Evolutionary conservation across 2,329 filamentous ascomycete species (phyloP), one percentile per base, ranked within the genome.

Genomic region (Arachnomyces sp.): DNA sequence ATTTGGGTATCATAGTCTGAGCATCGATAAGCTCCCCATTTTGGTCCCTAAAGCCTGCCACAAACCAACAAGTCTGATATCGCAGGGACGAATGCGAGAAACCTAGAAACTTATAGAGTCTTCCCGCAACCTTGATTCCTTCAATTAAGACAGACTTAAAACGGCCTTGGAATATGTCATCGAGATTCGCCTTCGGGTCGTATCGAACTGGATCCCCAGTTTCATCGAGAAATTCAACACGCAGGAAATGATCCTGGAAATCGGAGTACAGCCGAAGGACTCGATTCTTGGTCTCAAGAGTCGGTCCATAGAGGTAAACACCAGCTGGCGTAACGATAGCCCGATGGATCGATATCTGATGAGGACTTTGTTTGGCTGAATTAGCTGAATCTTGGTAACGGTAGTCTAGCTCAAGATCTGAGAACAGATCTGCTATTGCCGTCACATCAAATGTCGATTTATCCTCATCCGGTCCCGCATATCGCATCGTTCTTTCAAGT

Each of bases 81-180:
- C 84, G 72, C 3, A 90, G 68, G 0, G 84, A 88, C 0, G 84
- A 90, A 57, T 89, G 81, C 0, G 83, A 88, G 57, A 88, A 90
- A 0, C 84, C 84, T 0, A 90, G 67, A 51, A 89, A 90, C 0
- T 63, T 60, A 51, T 78, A 87, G 1, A 59, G 54, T 9, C 78
- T 68, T 0, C 78, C 82, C 2, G 74, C 82, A 39, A 90, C 75
- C 1, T 62, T 53, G 18, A 93, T 75, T 0, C 79, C 79, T 0
- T 67, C 52, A 2, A 64, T 57, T 7, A 92, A 66, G 0, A 86
- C 63, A 0, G 54, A 46, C 38, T 74, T 73, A 58, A 88, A 89
- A 0, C 80, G 74, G 0, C 56, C 49, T 44, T 77, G 74, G 35
- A 64, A 70, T 7, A 87, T 68, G 0, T 47, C 32, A 0, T 75